phyloP scores from a whole-genome alignment of 768 basidiomycete genomes.

The Trametes cinnabarina region DNA sequence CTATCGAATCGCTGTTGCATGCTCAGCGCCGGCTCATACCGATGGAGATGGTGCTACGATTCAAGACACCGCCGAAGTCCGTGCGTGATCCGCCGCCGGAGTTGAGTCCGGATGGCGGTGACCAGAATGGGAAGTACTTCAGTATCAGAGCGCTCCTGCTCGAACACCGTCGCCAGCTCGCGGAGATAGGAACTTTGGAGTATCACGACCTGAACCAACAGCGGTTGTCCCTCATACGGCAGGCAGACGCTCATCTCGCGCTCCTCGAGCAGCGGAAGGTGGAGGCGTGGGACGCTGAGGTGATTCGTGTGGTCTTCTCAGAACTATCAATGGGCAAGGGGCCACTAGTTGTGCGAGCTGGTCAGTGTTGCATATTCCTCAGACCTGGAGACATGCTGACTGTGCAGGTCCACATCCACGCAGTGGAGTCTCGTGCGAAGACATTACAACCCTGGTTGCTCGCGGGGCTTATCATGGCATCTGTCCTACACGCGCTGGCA shows the following conservation, averaged over 20 bases:
- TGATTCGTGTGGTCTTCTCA: not conserved
- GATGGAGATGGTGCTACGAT: not conserved
- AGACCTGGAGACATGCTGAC: not conserved
- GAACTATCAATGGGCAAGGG: not conserved
- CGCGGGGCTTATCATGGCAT: not conserved
- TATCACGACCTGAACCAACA: not conserved
- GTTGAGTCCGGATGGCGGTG: not conserved
- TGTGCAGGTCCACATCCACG: not conserved
- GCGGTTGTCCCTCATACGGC: not conserved
- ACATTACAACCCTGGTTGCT: not conserved
- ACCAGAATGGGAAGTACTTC: not conserved
- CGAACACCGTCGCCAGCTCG: not conserved
- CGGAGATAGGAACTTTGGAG: not conserved
- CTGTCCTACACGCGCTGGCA: slow-evolving; percentile 45
- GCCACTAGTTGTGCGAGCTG: not conserved
- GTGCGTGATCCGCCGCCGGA: not conserved
- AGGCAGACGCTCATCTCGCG: not conserved
- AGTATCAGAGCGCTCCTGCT: not conserved
- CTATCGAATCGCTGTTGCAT: too few relatives aligned
- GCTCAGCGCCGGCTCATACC: too few relatives aligned
- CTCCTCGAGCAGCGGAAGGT: not conserved
- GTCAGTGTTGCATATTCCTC: not conserved
- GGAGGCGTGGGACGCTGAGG: not conserved
- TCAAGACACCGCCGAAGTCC: not conserved
- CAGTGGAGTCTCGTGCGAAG: not conserved